These are phyloP conservation scores for Phytopythium oedochilum DNA, from an alignment of 352 stramenopile genomes.

Conservation along the genomic window DNA sequence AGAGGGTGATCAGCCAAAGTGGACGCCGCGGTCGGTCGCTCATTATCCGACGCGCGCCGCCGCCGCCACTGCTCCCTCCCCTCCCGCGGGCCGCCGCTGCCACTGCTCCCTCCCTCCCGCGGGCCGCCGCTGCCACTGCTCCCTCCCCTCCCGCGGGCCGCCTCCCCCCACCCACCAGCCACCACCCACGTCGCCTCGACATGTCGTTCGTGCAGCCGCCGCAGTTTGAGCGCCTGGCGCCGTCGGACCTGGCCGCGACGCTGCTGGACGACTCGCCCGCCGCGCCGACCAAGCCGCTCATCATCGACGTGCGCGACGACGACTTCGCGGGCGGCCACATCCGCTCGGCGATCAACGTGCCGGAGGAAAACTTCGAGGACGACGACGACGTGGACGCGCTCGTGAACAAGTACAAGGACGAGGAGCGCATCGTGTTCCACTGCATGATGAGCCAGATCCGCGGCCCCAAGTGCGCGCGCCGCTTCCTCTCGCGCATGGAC, in stretches of 20 bases:
- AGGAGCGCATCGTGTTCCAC: conserved; percentile 75
- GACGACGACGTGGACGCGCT: conserved; percentile 78
- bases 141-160: not conserved
- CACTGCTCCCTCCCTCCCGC: not conserved
- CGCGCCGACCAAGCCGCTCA: conserved; percentile 28
- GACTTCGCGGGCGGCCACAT: conserved; percentile 78
- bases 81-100: not conserved
- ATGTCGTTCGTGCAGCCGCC: conserved; percentile 31
- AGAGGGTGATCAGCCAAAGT: not conserved
- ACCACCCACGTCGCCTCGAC: not conserved
- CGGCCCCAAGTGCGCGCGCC: conserved; percentile 70
- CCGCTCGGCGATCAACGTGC: conserved; percentile 68
- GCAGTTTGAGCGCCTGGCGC: conserved; percentile 35
- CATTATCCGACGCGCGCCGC: not conserved
- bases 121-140: not conserved
- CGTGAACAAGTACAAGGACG: conserved; percentile 56
- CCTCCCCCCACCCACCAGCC: not conserved
- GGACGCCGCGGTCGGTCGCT: not conserved
- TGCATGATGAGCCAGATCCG: conserved; percentile 88
- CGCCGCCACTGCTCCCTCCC: not conserved
- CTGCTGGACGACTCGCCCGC: conserved; percentile 28
- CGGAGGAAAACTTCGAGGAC: conserved; percentile 75
- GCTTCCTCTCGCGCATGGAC: conserved; percentile 63
- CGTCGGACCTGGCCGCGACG: conserved; percentile 48
- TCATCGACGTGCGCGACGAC: conserved; percentile 77